phyloP scores from a whole-genome alignment of 139 green algal species.

The Closterium sp. region DNA sequence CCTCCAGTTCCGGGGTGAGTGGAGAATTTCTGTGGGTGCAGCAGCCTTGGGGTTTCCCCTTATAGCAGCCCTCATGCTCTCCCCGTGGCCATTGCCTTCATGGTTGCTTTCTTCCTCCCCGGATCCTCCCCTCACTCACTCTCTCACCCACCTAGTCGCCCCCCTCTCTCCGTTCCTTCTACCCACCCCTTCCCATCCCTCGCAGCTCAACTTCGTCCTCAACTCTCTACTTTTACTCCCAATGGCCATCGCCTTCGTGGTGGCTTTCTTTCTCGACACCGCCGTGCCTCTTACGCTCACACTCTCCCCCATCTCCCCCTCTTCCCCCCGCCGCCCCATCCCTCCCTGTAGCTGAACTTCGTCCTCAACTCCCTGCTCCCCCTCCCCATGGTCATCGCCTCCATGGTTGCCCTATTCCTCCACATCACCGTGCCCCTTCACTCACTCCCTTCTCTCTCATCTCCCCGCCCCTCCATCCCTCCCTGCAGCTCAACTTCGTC shows the following conservation, averaged over 20 bases:
- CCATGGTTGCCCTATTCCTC: neutral
- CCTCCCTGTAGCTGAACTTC: too few relatives aligned
- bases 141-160: too few relatives aligned
- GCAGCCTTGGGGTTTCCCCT: too few relatives aligned
- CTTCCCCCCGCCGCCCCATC: too few relatives aligned
- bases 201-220: conserved; percentile 9
- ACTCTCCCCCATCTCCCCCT: too few relatives aligned
- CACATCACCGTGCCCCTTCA: conserved; percentile 17
- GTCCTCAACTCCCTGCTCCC: conserved; percentile 13
- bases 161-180: neutral
- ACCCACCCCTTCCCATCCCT: neutral
- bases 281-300: too few relatives aligned
- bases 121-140: neutral
- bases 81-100: neutral
- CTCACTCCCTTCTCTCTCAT: too few relatives aligned
- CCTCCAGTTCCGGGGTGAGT: conserved; percentile 6
- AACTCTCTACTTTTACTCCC: conserved; percentile 4
- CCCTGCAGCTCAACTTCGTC: conserved; percentile 15
- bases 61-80: neutral
- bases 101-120: conserved; percentile 6
- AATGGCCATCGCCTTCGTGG: conserved; percentile 19
- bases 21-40: too few relatives aligned
- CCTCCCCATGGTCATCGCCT: conserved; percentile 4
- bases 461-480: neutral
- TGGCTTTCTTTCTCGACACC: conserved; percentile 7